phyloP scores from a whole-genome alignment of 2,329 filamentous ascomycete genomes.

The Neocucurbitaria cava region DNA sequence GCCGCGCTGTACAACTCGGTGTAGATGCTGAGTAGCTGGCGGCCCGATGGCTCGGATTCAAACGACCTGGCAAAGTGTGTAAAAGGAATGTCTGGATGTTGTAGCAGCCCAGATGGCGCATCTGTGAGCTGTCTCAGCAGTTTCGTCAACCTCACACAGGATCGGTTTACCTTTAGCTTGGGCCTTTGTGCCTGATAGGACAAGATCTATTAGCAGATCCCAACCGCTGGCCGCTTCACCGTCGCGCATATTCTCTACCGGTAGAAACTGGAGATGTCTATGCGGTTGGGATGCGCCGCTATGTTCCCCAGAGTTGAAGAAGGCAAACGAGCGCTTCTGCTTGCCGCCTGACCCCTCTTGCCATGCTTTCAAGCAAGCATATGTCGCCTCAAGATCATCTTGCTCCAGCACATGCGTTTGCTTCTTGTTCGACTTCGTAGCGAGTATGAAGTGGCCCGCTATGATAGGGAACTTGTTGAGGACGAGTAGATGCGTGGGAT shows the following conservation, averaged over 20 bases:
- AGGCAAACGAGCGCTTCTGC: conserved; percentile 63
- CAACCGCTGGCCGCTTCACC: conserved; percentile 49
- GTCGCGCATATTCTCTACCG: conserved; percentile 67
- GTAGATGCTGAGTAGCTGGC: conserved; percentile 45
- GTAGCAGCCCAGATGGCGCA: conserved; percentile 11
- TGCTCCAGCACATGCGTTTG: conserved; percentile 70
- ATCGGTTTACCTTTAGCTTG: conserved; percentile 5
- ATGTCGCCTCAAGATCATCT: conserved; percentile 66
- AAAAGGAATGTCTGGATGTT: conserved; percentile 53
- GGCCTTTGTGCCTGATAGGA: conserved; percentile 28
- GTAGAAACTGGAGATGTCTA: conserved; percentile 74
- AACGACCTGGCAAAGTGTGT: conserved; percentile 56
- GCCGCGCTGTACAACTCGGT: conserved; percentile 42
- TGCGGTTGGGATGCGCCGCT: conserved; percentile 77
- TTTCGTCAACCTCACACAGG: not conserved
- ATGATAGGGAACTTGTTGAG: conserved; percentile 80
- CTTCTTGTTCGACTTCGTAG: conserved; percentile 67
- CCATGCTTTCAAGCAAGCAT: conserved; percentile 68
- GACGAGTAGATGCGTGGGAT: conserved; percentile 67
- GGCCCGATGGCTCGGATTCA: conserved; percentile 49
- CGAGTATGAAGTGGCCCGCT: conserved; percentile 74
- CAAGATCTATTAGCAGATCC: conserved; percentile 58
- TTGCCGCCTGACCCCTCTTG: conserved; percentile 31
- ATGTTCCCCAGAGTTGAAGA: conserved; percentile 73
- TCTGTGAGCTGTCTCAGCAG: conserved; percentile 15